phyloP scores from a whole-genome alignment of 208 protist genomes.

The Leishmania lainsoni region DNA sequence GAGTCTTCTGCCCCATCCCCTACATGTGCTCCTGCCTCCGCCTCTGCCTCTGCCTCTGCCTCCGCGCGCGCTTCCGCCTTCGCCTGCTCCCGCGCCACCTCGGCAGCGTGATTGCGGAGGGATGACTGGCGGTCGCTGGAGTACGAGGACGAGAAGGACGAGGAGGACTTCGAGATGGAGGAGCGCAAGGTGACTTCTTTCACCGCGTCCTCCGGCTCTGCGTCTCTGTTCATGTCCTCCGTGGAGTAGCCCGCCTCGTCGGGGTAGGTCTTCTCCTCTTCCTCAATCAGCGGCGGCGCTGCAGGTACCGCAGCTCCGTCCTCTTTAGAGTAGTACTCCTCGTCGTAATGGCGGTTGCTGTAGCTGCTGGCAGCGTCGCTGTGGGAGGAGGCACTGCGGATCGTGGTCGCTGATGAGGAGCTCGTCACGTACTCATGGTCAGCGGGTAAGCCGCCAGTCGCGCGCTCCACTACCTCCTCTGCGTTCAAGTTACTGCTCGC shows the following conservation, averaged over 20 bases:
- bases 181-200: not conserved
- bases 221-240: not conserved
- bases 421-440: constrained; percentile 31
- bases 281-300: not conserved
- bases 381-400: constrained; percentile 25
- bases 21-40: not conserved
- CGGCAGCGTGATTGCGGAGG: not conserved
- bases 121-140: constrained; percentile 1
- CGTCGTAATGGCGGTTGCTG: constrained; percentile 15
- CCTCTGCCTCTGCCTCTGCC: constrained; percentile 11
- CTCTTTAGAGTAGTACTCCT: constrained; percentile 4
- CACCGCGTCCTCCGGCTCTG: not conserved
- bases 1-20: not conserved
- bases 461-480: constrained; percentile 1
- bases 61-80: constrained; percentile 4
- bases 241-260: not conserved
- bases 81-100: not conserved
- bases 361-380: not conserved
- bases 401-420: constrained; percentile 30
- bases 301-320: not conserved
- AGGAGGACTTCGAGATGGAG: not conserved
- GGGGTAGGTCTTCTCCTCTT: not conserved
- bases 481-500: constrained; percentile 1
- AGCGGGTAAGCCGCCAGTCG: constrained; percentile 6
- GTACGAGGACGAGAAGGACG: constrained; percentile 6